Evolutionary conservation across 208 protist genomes (phyloP).

Genomic region (Trypanosoma lewisi): DNA sequence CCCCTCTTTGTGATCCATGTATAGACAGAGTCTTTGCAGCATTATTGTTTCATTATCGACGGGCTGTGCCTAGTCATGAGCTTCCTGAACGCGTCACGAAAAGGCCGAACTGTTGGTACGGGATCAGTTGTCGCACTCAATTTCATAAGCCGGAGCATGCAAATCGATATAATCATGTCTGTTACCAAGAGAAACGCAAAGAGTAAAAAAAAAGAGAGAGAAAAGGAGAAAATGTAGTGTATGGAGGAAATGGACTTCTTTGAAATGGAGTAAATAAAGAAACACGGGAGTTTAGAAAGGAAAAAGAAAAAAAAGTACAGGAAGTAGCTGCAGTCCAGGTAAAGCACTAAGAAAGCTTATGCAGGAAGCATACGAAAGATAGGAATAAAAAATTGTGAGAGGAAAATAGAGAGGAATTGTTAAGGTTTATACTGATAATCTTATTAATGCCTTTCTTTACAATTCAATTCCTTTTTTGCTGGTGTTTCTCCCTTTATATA

Average conservation of each 20-base stretch:
- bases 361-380: neutral
- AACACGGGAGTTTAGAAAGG: neutral
- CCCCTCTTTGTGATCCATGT: conserved; percentile 61
- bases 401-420: neutral
- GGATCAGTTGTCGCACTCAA: conserved; percentile 81
- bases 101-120: conserved; percentile 88
- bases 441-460: neutral
- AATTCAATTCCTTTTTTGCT: neutral
- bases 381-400: no score
- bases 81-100: conserved; percentile 59
- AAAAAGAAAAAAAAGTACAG: neutral
- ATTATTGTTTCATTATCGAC: conserved; percentile 81
- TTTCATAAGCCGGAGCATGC: conserved; percentile 80
- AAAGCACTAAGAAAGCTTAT: no score
- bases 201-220: conserved; percentile 37
- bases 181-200: conserved; percentile 87
- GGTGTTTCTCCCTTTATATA: no score
- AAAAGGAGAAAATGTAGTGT: no score
- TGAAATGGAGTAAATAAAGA: neutral
- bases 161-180: conserved; percentile 87
- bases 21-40: conserved; percentile 47
- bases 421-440: no score
- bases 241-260: no score
- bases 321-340: neutral
- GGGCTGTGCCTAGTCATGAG: conserved; percentile 39